phyloP scores from a whole-genome alignment of 371 early-diverging fungal genomes.

The Mucor saturninus region DNA sequence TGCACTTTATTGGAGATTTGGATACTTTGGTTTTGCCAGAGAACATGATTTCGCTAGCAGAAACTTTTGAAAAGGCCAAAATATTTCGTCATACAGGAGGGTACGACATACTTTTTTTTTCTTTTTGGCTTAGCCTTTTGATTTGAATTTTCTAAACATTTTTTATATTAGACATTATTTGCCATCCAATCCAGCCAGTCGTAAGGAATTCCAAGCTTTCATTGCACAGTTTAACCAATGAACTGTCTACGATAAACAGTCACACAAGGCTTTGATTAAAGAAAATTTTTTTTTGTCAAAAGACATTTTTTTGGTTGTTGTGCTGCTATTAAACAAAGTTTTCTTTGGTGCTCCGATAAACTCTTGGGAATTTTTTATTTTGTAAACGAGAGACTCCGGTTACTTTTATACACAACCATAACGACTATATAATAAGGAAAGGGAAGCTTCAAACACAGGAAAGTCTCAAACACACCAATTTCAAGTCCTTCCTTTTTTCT shows the following conservation, averaged over 20 bases:
- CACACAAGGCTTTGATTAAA: slow-evolving; percentile 29
- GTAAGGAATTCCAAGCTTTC: slow-evolving; percentile 22
- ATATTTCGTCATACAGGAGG: slow-evolving; percentile 48
- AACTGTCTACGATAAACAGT: slow-evolving; percentile 5
- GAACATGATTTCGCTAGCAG: slow-evolving; percentile 33
- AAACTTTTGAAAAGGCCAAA: slow-evolving; percentile 32
- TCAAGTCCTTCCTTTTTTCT: neutral
- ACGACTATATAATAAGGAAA: slow-evolving; percentile 5
- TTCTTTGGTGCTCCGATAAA: slow-evolving; percentile 34
- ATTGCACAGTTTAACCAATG: neutral
- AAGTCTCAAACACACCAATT: neutral
- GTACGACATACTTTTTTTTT: slow-evolving; percentile 24
- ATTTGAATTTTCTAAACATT: neutral
- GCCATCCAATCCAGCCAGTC: slow-evolving; percentile 22
- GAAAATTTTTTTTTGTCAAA: slow-evolving; percentile 16
- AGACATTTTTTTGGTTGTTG: slow-evolving; percentile 3
- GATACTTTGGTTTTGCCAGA: slow-evolving; percentile 53
- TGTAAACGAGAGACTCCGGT: slow-evolving; percentile 26
- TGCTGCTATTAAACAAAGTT: slow-evolving; percentile 31
- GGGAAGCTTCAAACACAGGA: neutral
- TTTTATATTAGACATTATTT: slow-evolving; percentile 24
- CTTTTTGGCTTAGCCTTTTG: neutral
- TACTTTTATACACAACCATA: slow-evolving; percentile 8
- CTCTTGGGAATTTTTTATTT: slow-evolving; percentile 12
- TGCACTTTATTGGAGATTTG: slow-evolving; percentile 65